Base-by-base conservation (phyloP, 2,329 filamentous ascomycete genomes). In the Neopestalotiopsis rosae region DNA sequence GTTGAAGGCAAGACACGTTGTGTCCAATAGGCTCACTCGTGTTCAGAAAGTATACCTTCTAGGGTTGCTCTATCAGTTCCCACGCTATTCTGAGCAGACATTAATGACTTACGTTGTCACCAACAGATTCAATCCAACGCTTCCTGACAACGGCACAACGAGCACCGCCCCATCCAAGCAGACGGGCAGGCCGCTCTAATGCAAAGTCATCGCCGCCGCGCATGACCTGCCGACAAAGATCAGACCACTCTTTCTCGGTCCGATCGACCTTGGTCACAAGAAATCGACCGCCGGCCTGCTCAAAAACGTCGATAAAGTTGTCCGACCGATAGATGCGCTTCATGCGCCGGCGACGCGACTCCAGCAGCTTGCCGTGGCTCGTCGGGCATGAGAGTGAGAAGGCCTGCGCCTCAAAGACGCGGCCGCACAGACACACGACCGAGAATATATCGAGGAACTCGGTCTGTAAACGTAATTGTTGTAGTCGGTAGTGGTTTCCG, bases 371-470 rank as follows among this genome's bases (percentile, higher is more conserved):
- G 45, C 34, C 52, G 62, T 56, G 57, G 4, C 45, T n/a, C 5
- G 34, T 3, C 4, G 69, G 61, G 12, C 59, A 59, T n/a, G 59
- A 61, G 14, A 71, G 65, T 20, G 68, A 69, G 65, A 71, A 71
- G 40, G 68, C 69, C 64, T 71, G 68, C 62, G 68, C 68, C 57
- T 69, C 68, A 28, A 69, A 67, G 17, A 7, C 17, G 34, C 13
- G 12, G 3, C 52, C 61, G 32, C 67, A 65, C 13, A 65, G 42
- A 13, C 61, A 71, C 34, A 40, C 69, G 17, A 71, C 67, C 6
- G 45, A 52, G 57, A 67, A 69, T 42, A 71, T 66, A 49, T 72
- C 69, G 10, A 69, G 49, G 65, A 65, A 58, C 7, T 68, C 67
- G 61, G 45, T 68, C 61, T 65, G 30, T 40, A 42, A 20, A 68